Percentiles rank a stretch among this genome's conserved stretches.
Evolutionary conservation across 129 eudicot genomes (phyloP).

Genomic region (Lactuca sativa): DNA sequence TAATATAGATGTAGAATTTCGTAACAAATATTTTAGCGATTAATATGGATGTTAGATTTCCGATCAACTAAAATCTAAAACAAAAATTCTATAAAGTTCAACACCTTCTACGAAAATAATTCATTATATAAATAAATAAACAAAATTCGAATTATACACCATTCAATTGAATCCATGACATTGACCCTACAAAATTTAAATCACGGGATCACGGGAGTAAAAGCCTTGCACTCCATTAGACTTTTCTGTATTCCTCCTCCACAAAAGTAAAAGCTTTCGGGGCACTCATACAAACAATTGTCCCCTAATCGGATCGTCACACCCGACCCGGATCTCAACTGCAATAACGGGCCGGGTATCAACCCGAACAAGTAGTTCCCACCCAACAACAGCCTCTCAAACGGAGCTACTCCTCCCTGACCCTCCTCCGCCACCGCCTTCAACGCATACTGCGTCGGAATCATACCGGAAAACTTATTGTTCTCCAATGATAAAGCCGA

Average conservation of each 20-base stretch:
- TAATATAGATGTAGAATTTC: no score
- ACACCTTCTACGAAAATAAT: not conserved
- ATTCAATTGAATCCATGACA: not conserved
- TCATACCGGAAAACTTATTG: slow-evolving; percentile 70
- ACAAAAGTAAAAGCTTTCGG: slow-evolving; percentile 59
- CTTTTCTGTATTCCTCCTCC: slow-evolving; percentile 76
- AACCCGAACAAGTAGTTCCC: slow-evolving; percentile 85
- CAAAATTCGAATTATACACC: slow-evolving; percentile 11
- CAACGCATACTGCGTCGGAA: slow-evolving; percentile 67
- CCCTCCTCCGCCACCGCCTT: slow-evolving; percentile 43
- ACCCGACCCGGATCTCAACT: slow-evolving; percentile 55
- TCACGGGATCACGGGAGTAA: slow-evolving; percentile 67
- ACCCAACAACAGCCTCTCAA: slow-evolving; percentile 80
- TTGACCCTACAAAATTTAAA: not conserved
- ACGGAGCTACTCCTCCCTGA: slow-evolving; percentile 42
- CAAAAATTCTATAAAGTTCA: not conserved
- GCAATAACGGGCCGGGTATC: slow-evolving; percentile 79
- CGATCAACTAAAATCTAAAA: no score
- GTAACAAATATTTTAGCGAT: no score
- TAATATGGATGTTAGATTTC: no score
- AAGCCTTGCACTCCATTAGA: slow-evolving; percentile 51
- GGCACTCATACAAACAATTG: slow-evolving; percentile 81
- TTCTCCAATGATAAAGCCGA: slow-evolving; percentile 73
- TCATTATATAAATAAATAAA: not conserved
- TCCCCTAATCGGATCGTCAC: slow-evolving; percentile 58